A percentile compares a stretch with the other conserved stretches of the same genome.
These are phyloP conservation scores for Erodium texanum DNA, from an alignment of 441 rosid genomes.

Conservation along the genomic window DNA sequence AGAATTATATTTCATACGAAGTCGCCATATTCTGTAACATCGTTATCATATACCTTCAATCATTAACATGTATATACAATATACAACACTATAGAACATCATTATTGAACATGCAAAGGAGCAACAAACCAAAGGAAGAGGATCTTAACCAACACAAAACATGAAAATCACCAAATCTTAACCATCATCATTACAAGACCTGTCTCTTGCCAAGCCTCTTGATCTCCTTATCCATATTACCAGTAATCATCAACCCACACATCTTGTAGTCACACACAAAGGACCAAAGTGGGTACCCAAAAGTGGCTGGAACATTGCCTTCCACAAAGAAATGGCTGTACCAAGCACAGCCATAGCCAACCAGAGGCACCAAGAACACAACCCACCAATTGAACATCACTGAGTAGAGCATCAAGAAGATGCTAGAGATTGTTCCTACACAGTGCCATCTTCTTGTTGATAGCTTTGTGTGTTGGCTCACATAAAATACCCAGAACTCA, in stretches of 20 bases:
- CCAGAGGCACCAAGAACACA: slow-evolving; percentile 52
- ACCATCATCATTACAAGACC: slow-evolving; percentile 20
- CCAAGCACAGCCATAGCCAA: slow-evolving; percentile 85
- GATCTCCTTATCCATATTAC: slow-evolving; percentile 87
- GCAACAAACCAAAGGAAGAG: too few species aligned
- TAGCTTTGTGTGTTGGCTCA: slow-evolving; percentile 83
- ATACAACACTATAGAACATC: too few species aligned
- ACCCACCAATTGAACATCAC: slow-evolving; percentile 53
- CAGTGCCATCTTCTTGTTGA: slow-evolving; percentile 85
- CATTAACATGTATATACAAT: too few species aligned
- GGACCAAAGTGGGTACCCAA: slow-evolving; percentile 95
- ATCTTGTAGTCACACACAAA: slow-evolving; percentile 75
- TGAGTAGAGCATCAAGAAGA: slow-evolving; percentile 39
- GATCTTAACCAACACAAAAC: too few species aligned
- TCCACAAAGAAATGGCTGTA: slow-evolving; percentile 94
- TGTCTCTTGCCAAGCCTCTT: slow-evolving; percentile 95
- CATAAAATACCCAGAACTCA: slow-evolving; percentile 84
- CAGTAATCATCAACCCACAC: slow-evolving; percentile 88
- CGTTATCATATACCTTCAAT: too few species aligned
- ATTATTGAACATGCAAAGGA: too few species aligned
- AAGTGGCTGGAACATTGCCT: slow-evolving; percentile 68
- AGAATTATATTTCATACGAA: too few species aligned
- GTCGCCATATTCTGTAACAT: too few species aligned
- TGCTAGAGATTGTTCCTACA: slow-evolving; percentile 53
- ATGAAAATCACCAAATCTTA: too few species aligned